Evolutionary conservation across 2,329 filamentous ascomycete species (phyloP).

Genomic region (Cadophora sp.): DNA sequence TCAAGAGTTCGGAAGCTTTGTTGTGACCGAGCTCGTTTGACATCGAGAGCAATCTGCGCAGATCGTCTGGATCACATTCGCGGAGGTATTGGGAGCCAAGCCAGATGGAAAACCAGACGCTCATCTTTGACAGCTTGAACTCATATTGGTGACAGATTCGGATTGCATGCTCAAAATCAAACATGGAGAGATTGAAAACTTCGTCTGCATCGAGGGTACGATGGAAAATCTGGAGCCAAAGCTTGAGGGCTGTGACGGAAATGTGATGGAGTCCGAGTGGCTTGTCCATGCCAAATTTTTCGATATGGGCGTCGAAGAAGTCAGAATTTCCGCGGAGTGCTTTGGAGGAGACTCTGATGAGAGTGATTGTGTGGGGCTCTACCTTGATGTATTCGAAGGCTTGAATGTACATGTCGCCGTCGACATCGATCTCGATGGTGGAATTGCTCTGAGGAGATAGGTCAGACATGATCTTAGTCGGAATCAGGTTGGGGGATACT

Average conservation of each 20-base stretch:
- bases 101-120: slow-evolving; percentile 7
- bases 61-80: not conserved
- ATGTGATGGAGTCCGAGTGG: not conserved
- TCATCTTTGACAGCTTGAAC: not conserved
- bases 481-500: not conserved
- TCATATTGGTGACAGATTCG: not conserved
- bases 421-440: not conserved
- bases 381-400: not conserved
- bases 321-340: not conserved
- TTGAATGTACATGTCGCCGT: not conserved
- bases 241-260: not conserved
- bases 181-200: not conserved
- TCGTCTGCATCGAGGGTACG: not conserved
- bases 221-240: slow-evolving; percentile 8
- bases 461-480: not conserved
- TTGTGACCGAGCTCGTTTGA: not conserved
- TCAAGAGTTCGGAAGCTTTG: not conserved
- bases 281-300: not conserved
- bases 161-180: not conserved
- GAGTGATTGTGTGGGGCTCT: not conserved
- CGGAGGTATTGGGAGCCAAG: not conserved
- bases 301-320: not conserved
- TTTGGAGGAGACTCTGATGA: not conserved
- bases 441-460: not conserved
- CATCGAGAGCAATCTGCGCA: not conserved